phyloP scores from a whole-genome alignment of 768 basidiomycete species.

The Panus rudis region DNA sequence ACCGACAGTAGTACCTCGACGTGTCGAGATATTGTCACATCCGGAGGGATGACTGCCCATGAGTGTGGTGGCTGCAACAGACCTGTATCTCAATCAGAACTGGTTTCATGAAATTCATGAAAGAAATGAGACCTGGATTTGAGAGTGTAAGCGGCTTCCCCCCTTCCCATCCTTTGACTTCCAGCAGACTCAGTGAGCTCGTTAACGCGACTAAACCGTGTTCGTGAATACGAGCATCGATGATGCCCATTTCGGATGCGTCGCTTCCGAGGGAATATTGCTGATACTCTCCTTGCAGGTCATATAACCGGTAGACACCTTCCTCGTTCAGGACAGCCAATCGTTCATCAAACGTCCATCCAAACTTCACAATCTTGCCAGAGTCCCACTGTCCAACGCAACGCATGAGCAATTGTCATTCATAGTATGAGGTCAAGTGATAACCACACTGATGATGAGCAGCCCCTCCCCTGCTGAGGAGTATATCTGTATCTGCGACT shows the following conservation, averaged over 20 bases:
- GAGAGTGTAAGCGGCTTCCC: constrained; percentile 65
- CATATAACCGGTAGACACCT: constrained; percentile 85
- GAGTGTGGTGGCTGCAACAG: constrained; percentile 73
- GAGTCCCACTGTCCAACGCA: constrained; percentile 76
- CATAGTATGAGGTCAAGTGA: constrained; percentile 8
- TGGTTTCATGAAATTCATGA: constrained; percentile 1
- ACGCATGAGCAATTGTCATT: constrained; percentile 12
- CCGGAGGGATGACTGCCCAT: constrained; percentile 88
- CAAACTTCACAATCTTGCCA: constrained; percentile 71
- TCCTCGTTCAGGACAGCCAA: constrained; percentile 88
- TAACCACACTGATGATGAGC: constrained; percentile 66
- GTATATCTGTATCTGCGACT: constrained; percentile 82
- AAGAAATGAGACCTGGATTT: constrained; percentile 50
- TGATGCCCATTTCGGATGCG: constrained; percentile 72
- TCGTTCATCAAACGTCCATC: constrained; percentile 78
- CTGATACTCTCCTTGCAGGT: constrained; percentile 77
- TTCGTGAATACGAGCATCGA: constrained; percentile 83
- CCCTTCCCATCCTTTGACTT: constrained; percentile 88
- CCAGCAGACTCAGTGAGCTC: constrained; percentile 64
- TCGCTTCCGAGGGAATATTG: constrained; percentile 83
- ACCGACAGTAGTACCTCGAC: constrained; percentile 84
- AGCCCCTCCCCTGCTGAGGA: constrained; percentile 77
- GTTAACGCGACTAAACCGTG: constrained; percentile 84
- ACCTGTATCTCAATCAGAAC: constrained; percentile 32
- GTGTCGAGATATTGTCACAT: constrained; percentile 82